Evolutionary conservation across 495 filamentous ascomycete species (phyloP), one percentile per base, ranked within the genome.

Genomic region (Endocarpon pusillum): DNA sequence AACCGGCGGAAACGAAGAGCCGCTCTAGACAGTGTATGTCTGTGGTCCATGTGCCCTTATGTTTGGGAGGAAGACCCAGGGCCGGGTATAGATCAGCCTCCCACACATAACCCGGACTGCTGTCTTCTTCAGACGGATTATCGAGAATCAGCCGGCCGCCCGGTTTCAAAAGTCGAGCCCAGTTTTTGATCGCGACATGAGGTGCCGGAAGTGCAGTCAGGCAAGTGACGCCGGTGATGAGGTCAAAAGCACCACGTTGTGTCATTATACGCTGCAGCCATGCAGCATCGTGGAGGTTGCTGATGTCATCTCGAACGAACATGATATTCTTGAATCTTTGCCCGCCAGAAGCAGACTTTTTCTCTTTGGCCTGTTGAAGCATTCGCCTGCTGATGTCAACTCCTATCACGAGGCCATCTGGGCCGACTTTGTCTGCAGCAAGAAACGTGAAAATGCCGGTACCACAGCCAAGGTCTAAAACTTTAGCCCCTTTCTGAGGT

Each of bases 391-490:
- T 57, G 25, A 63, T 52, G 40, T 66, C 62, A 18, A 66, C 42
- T 3, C 59, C 62, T 17, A 55, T 39, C 17, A 64, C 55, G 11
- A 21, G 38, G 3, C 59, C 59, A 3, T 19, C 34, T 2, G 44
- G 26, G 0, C 57, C 57, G 8, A 60, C 58, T 1, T 30, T 35
- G 20, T 46, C 30, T 12, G 46, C 46, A 4, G 48, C 55, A 1
- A 51, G 49, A 19, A 56, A 46, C 14, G 48, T 48, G 28, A 60
- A 46, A 1, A 55, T 46, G 7, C 61, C 61, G 4, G 58, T 64
- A 11, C 59, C 62, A 40, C 58, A 64, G 15, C 53, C 55, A 8
- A 64, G 47, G 37, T 63, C 61, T 1, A 66, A 50, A 3, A 61
- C 44, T 6, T 40, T 33, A 15, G 55, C 42, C 9, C 59, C 60